A percentile compares a stretch with the other conserved stretches of the same genome.
phyloP scores from a whole-genome alignment of 148 eudicot genomes.

The Fagopyrum esculentum region DNA sequence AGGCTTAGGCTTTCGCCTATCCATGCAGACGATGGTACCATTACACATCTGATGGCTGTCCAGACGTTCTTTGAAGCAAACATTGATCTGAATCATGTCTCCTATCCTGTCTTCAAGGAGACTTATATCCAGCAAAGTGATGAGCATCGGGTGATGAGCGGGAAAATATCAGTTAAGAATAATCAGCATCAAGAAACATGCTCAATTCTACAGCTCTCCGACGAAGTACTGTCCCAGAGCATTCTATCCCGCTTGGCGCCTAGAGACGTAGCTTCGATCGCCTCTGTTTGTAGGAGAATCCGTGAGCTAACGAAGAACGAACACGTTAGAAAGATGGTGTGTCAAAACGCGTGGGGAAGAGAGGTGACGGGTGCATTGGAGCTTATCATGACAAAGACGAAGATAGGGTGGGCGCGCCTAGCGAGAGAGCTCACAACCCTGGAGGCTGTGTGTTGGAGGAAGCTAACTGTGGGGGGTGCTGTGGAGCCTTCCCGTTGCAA shows the following conservation, averaged over 20 bases:
- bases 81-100: slow-evolving; percentile 52
- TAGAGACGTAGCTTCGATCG: slow-evolving; percentile 77
- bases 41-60: slow-evolving; percentile 74
- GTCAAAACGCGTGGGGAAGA: slow-evolving; percentile 83
- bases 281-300: slow-evolving; percentile 68
- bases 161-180: not conserved
- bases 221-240: slow-evolving; percentile 73
- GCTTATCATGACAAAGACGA: slow-evolving; percentile 37
- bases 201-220: slow-evolving; percentile 66
- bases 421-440: slow-evolving; percentile 83
- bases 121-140: slow-evolving; percentile 18
- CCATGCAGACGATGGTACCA: slow-evolving; percentile 51
- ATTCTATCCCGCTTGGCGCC: slow-evolving; percentile 74
- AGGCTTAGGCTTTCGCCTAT: slow-evolving; percentile 66
- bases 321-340: slow-evolving; percentile 75
- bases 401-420: slow-evolving; percentile 77
- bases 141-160: no score
- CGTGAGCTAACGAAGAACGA: slow-evolving; percentile 66
- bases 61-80: slow-evolving; percentile 66
- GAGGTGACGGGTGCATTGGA: slow-evolving; percentile 73
- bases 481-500: slow-evolving; percentile 85
- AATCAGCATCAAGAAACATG: slow-evolving; percentile 31
- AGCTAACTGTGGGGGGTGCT: slow-evolving; percentile 70
- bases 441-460: slow-evolving; percentile 75
- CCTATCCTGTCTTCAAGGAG: slow-evolving; percentile 74